Conservation (phyloP, 2,329 filamentous ascomycete genomes). For the Aureobasidium sp. region DNA sequence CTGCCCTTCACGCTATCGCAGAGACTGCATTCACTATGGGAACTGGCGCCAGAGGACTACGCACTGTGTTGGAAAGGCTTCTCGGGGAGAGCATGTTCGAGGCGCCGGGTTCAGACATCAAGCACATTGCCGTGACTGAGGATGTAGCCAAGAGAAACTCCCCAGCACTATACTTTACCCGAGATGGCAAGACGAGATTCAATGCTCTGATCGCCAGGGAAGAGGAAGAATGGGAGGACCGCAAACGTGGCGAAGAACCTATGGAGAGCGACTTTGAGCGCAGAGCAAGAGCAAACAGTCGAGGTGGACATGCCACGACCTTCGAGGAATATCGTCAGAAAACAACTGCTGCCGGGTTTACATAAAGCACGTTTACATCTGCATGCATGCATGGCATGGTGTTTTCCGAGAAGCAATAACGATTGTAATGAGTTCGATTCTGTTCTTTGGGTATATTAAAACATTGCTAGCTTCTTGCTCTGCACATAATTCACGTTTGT, state of each 20-base stretch:
- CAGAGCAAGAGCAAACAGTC: conserved; percentile 25
- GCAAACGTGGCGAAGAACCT: conserved; percentile 25
- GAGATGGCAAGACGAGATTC: conserved; percentile 34
- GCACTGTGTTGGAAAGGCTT: conserved; percentile 43
- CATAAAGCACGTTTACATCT: background rate
- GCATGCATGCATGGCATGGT: background rate
- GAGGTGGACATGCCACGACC: conserved; percentile 27
- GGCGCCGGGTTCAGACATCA: conserved; percentile 38
- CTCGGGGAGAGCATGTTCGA: conserved; percentile 43
- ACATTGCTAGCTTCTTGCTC: background rate
- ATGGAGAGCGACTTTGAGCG: conserved; percentile 24
- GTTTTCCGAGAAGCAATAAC: background rate
- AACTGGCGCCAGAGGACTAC: conserved; percentile 56
- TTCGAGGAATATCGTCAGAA: conserved; percentile 45
- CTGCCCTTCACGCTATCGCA: conserved; percentile 75
- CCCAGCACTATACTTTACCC: conserved; percentile 37
- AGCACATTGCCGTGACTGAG: conserved; percentile 41
- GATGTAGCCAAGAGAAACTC: conserved; percentile 38
- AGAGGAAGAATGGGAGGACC: conserved; percentile 41
- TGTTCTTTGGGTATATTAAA: background rate
- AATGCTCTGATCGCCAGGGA: conserved; percentile 35
- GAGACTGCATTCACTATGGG: conserved; percentile 59
- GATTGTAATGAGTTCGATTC: background rate
- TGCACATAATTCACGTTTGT: background rate
- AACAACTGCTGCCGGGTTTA: conserved; percentile 30